Evolutionary conservation across 2,329 filamentous ascomycete genomes (phyloP), one percentile per base, ranked within the genome.

Genomic region (Hymenoscyphus albidus): DNA sequence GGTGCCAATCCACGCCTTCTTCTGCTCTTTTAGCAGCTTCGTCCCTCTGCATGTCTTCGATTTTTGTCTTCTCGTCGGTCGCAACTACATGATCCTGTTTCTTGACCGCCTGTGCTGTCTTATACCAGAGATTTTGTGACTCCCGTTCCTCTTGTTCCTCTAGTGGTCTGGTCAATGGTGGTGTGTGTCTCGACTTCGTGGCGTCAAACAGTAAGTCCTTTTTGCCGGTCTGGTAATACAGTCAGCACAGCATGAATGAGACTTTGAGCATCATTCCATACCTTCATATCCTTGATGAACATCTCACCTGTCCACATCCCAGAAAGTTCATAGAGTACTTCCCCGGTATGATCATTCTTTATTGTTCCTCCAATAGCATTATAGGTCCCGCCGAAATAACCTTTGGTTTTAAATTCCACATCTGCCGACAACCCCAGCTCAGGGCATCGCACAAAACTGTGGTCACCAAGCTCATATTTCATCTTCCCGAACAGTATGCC

Each of bases 401-500:
- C 95, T 78, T 98, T 98, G 61, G 92, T 96, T 80, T 98, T 98
- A 84, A 99, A 99, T 70, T 99, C 95, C 67, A 99, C 88, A 75
- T 99, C 94, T 66, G 93, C 94, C 32, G 88, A 85, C 18, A 99
- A 82, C 64, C 93, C 89, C 18, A 92, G 85, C 76, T 98, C 94
- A 0, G 94, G 92, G 76, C 95, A 98, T 70, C 89, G 86, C 22
- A 99, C 91, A 72, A 93, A 92, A 76, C 93, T 97, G 80, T 97
- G 93, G 76, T 98, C 94, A 69, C 94, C 95, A 7, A 99, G 86
- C 80, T 99, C 95, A 78, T 98, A 99, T 78, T 97, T 98, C 95
- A 99, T 98, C 78, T 97, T 98, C 58, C 95, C 95, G 74, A 99
- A 97, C 9, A 99, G 82, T 66, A 99, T 98, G 42, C 95, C 94